Evolutionary conservation across 208 protist species (phyloP).

Genomic region (Wallacemonas sp.): DNA sequence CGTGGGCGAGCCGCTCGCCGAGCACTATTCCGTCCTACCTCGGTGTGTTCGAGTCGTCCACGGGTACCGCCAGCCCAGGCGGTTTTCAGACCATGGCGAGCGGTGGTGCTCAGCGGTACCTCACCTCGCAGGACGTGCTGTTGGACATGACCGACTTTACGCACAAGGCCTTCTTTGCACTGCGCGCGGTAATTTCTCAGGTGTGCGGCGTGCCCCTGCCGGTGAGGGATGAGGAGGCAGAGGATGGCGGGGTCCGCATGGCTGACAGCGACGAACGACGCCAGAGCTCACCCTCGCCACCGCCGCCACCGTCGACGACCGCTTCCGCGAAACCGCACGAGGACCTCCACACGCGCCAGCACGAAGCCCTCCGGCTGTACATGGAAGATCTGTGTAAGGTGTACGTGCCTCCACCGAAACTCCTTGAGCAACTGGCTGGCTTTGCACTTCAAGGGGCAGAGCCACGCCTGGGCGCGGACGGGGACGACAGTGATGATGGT

Average conservation of each 20-base stretch:
- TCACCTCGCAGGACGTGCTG: slow-evolving; percentile 52
- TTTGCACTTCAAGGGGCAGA: slow-evolving; percentile 40
- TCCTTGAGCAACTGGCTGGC: slow-evolving; percentile 54
- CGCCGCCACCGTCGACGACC: not conserved
- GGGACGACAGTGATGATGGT: not conserved
- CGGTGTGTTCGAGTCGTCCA: slow-evolving; percentile 15
- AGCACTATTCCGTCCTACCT: slow-evolving; percentile 9
- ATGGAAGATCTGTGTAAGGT: slow-evolving; percentile 44
- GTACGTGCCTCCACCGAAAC: slow-evolving; percentile 52
- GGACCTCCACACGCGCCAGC: slow-evolving; percentile 2
- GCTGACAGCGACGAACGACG: not conserved
- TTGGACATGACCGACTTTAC: slow-evolving; percentile 79
- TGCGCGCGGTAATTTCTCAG: slow-evolving; percentile 43
- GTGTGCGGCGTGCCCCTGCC: slow-evolving; percentile 28
- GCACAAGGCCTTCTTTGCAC: slow-evolving; percentile 42
- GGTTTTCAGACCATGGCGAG: not conserved
- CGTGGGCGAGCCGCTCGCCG: not conserved
- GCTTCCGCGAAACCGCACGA: not conserved
- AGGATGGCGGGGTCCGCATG: not conserved
- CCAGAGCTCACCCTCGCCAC: not conserved
- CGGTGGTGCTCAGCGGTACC: not conserved
- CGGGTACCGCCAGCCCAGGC: not conserved
- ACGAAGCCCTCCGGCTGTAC: slow-evolving; percentile 25
- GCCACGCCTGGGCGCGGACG: not conserved
- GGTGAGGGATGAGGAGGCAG: not conserved